Evolutionary conservation across 2,329 filamentous ascomycete species (phyloP), one percentile per base, ranked within the genome.

Genomic region (Pseudogymnoascus sp.): DNA sequence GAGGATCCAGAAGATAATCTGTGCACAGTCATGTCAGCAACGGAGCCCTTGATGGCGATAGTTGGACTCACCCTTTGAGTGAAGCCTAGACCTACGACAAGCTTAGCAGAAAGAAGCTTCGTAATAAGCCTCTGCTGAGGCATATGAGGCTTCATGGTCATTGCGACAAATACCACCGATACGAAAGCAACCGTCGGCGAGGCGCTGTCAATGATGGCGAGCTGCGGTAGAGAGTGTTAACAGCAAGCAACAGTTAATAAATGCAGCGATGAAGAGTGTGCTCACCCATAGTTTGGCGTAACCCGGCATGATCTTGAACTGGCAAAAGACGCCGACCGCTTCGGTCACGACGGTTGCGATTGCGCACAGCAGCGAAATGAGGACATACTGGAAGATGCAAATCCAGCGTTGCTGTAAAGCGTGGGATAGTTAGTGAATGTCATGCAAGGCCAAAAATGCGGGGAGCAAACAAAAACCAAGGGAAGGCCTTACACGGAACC

Each of bases 291-390:
- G 64, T 31, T 73, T 72, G 11, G 72, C 73, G 40, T 70, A 73
- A 59, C 71, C 65, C 4, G 69, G 35, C 40, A 68, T 69, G 33
- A 67, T 70, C 12, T 69, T 69, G 4, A 66, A 71, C 16, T 72
- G 69, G 64, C 74, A 76, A 66, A 72, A 76, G 12, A 70, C 67
- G 4, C 69, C 68, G 0, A 66, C 66, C 0, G 66, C 70, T 46
- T 76, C 67, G 2, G 72, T 72, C 61, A 74, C 68, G 46, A 68
- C 69, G n/a, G 70, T 70, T 31, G 71, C 53, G 31, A 72, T 84
- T 77, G 66, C 82, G 78, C 19, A 19, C 7, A 46, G 11, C 5
- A 46, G 11, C 41, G 41, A 46, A 14, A 46, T 24, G 11, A 26
- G 19, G 11, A 46, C 41, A 24, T 46, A 46, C 8, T 46, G 41